phyloP scores from a whole-genome alignment of 129 eudicot species.

The Dittrichia graveolens region DNA sequence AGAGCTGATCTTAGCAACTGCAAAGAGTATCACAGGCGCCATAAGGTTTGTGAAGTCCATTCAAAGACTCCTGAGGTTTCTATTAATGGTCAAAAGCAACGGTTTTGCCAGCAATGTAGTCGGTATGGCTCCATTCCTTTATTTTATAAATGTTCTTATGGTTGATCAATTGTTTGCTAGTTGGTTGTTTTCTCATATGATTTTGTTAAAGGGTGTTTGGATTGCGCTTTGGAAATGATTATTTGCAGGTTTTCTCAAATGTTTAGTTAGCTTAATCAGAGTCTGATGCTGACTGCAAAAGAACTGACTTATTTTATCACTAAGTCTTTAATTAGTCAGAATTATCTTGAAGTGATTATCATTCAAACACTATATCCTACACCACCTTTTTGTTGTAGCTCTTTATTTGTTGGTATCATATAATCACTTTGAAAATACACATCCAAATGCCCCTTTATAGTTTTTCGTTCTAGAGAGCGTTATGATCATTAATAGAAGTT shows the following conservation, averaged over 20 bases:
- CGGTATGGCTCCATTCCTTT: constrained; percentile 38
- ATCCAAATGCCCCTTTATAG: neutral
- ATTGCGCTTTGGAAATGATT: constrained; percentile 8
- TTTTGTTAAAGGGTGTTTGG: neutral
- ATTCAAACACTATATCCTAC: neutral
- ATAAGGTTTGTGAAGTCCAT: constrained; percentile 67
- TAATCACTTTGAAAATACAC: neutral
- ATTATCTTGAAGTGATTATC: neutral
- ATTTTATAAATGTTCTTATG: constrained; percentile 11
- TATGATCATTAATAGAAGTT: neutral
- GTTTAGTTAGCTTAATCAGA: no score
- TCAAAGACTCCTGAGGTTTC: constrained; percentile 66
- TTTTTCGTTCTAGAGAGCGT: neutral
- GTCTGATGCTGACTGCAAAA: neutral
- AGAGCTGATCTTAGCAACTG: constrained; percentile 58
- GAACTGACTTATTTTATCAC: neutral
- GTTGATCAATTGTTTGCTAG: neutral
- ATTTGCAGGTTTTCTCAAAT: neutral
- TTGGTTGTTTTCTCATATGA: neutral
- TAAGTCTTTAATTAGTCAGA: neutral
- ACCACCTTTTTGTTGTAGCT: no score
- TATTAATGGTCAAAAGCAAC: constrained; percentile 61
- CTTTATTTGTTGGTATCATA: neutral
- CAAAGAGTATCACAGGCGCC: constrained; percentile 71
- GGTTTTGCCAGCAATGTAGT: constrained; percentile 81